A percentile compares a stretch with the other conserved stretches of the same genome.
Conservation (phyloP, 331 rosid species). For the Saraca asoca region DNA sequence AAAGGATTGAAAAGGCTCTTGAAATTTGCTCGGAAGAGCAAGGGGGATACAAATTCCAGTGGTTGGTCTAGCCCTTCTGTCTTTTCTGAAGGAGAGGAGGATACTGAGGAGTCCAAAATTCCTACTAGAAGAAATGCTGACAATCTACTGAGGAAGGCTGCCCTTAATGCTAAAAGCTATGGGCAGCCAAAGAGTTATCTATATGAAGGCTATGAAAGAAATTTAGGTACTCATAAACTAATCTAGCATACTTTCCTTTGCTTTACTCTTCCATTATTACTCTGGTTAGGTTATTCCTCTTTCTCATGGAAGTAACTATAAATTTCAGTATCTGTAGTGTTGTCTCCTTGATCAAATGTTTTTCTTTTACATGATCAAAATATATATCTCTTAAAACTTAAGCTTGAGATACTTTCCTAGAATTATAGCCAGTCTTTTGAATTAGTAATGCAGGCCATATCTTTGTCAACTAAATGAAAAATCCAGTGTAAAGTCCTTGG, state of each 20-base stretch:
- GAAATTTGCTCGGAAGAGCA: constrained; percentile 93
- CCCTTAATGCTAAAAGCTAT: constrained; percentile 61
- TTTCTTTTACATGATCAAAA: background rate
- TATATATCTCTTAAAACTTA: background rate
- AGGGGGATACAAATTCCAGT: constrained; percentile 67
- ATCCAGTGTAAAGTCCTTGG: constrained; percentile 3
- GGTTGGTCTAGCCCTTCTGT: constrained; percentile 96
- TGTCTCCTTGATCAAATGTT: background rate
- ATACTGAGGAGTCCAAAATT: constrained; percentile 60
- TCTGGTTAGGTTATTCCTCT: constrained; percentile 14
- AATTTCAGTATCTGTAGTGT: background rate
- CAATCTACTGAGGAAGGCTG: constrained; percentile 72
- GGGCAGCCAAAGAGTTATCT: constrained; percentile 67
- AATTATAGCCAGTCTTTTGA: constrained; percentile 5
- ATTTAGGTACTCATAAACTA: constrained; percentile 55
- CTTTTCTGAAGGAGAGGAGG: constrained; percentile 98
- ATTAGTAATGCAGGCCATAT: constrained; percentile 22
- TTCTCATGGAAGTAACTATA: background rate
- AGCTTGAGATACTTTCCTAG: constrained; percentile 11
- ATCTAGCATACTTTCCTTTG: constrained; percentile 43
- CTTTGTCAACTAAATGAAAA: constrained; percentile 19
- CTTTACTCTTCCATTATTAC: constrained; percentile 17
- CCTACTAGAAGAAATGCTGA: constrained; percentile 61
- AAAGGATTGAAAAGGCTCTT: constrained; percentile 94
- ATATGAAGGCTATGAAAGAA: constrained; percentile 53